Conservation (phyloP, 192 early-diverging fungal species). For the Podila clonocystis region DNA sequence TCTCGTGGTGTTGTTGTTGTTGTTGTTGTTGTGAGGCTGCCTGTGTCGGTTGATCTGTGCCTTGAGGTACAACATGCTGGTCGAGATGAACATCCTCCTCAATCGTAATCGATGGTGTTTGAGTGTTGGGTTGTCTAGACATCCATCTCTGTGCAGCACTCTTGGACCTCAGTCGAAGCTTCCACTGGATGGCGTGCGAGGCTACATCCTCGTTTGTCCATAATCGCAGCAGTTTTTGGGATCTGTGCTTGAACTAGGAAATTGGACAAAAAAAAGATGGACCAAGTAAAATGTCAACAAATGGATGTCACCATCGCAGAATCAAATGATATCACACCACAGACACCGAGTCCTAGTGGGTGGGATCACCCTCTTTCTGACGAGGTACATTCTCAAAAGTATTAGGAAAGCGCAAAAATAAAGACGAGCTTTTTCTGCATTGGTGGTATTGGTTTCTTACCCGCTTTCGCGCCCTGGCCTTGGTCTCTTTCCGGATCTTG, state of each 20-base stretch:
- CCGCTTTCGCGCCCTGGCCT: conserved; percentile 15
- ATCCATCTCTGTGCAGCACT: conserved; percentile 16
- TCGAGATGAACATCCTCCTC: too few species aligned
- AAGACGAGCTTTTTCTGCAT: background rate
- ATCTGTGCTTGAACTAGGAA: conserved; percentile 34
- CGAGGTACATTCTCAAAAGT: too few species aligned
- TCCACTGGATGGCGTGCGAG: conserved; percentile 44
- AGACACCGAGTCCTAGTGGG: background rate
- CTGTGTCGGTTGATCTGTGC: background rate
- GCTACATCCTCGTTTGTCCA: conserved; percentile 31
- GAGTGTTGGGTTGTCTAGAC: too few species aligned
- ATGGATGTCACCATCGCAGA: background rate
- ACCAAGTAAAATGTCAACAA: background rate
- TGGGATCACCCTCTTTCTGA: too few species aligned
- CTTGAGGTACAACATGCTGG: too few species aligned
- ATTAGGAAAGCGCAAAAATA: too few species aligned
- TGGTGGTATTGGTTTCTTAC: background rate
- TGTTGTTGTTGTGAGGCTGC: background rate
- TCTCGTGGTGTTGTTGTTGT: background rate
- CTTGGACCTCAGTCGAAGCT: conserved; percentile 22
- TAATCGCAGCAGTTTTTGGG: conserved; percentile 33
- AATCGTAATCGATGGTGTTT: too few species aligned
- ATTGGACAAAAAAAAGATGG: background rate
- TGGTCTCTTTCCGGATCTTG: conserved; percentile 18
- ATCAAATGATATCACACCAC: background rate